Evolutionary conservation across 2,329 filamentous ascomycete genomes (phyloP), one percentile per base, ranked within the genome.

Genomic region (Exophiala oligosperma): DNA sequence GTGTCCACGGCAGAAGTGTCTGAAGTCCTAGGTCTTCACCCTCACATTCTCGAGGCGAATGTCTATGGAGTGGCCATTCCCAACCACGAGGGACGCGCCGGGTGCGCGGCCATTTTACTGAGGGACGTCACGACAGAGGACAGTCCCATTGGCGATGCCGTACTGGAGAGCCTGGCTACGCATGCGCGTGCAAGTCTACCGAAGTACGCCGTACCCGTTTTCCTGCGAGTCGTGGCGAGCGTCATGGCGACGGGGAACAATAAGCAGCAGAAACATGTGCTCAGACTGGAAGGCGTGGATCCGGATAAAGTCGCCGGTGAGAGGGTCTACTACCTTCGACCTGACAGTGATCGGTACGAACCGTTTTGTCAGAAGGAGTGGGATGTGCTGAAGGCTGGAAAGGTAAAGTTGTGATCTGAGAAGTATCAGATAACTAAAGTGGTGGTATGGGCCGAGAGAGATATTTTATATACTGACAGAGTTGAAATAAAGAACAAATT

Each of bases 191-290:
- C 88, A 35, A 83, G 77, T 63, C 76, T 96, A 26, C 91, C 92
- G 0, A 81, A 80, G 49, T 95, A 89, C 68, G 91, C 91, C 0
- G 81, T 87, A 3, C 92, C 92, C 0, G 67, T 94, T 0, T 96
- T 96, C 74, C 71, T 96, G 49, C 81, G 92, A 11, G 73, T 92
- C 4, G 81, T 87, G 6, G 78, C 75, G 26, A 80, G 82, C 26
- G 80, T 84, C 64, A 84, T 88, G 67, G 80, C 84, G 1, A 96
- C 92, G 3, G 91, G 91, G 0, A 96, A 91, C 49, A 89, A 91
- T 68, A 96, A 96, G 79, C 90, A 95, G 76, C 88, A 92, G 74
- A 96, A 96, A 74, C 84, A 88, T 62, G 74, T 77, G 0, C 71
- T 96, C 63, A 79, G 90, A n/a, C 78, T 80, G 1, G 82, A 92